Evolutionary conservation across 1,139 yeast species (phyloP).

Genomic region (Geotrichum aggregatum): DNA sequence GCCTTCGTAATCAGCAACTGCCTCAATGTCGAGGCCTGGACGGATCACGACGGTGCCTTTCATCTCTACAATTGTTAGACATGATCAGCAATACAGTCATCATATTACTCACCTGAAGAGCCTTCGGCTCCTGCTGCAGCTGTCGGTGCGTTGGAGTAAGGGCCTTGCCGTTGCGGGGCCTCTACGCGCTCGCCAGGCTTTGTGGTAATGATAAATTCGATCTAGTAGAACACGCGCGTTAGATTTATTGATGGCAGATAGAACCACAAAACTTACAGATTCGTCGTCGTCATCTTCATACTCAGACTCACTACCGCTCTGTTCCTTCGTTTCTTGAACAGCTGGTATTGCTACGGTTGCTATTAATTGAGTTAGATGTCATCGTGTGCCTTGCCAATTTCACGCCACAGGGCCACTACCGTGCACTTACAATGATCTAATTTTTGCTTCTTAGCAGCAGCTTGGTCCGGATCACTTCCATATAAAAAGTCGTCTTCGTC

Average conservation of each 20-base stretch:
- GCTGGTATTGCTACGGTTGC: neutral
- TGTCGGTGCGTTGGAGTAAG: constrained; percentile 23
- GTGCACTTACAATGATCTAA: constrained; percentile 17
- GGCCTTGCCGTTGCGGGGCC: constrained; percentile 36
- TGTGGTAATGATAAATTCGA: constrained; percentile 59
- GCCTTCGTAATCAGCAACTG: constrained; percentile 77
- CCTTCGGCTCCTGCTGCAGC: constrained; percentile 27
- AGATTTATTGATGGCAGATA: neutral
- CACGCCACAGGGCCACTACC: neutral
- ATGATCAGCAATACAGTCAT: constrained; percentile 25
- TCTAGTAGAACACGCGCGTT: constrained; percentile 32
- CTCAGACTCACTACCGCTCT: constrained; percentile 19
- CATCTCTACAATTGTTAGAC: neutral
- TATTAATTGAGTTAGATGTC: no score
- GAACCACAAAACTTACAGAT: constrained; percentile 16
- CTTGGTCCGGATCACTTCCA: constrained; percentile 58
- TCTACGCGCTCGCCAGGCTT: constrained; percentile 39
- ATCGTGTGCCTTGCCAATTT: no score
- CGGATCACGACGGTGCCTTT: constrained; percentile 25
- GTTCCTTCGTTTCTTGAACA: neutral
- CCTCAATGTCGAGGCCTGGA: constrained; percentile 62
- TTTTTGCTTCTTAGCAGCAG: constrained; percentile 37
- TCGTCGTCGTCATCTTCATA: constrained; percentile 25
- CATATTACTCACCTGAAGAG: constrained; percentile 29
- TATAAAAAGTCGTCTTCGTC: constrained; percentile 85